Base-by-base conservation (phyloP, 1,284 basidiomycete species). In the Ceratobasidium sp. region DNA sequence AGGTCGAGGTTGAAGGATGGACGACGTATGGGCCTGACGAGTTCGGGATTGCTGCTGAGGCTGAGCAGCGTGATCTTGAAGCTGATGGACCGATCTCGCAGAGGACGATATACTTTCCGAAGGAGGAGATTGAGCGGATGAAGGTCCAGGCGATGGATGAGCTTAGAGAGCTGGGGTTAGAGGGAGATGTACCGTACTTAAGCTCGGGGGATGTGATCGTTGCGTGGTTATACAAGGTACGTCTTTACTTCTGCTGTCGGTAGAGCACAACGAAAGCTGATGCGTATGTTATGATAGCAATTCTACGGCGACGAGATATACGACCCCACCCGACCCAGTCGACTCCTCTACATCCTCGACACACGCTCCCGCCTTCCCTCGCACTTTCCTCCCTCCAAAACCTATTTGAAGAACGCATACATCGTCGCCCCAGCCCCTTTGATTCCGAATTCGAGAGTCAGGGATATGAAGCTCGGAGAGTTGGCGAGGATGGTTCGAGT, bases 201-300 rank as follows among this genome's bases (percentile, higher is more conserved):
- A 75, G 71, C 46, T 75, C 71, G 12, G 71, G 61, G 20, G 71
- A 75, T 26, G 61, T 75, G n/a, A 65, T 75, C 42, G 71, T 75
- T 54, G 71, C 71, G 15, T 75, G 71, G 71, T 38, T 75, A 15
- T 75, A 75, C 61, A 75, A 75, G 59, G 71, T 74, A 26, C 13
- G 40, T 38, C 52, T 17, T 54, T 48, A 33, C 42, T 1, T 28
- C 9, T 66, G 38, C 26, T 66, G 12, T 46, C 23, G 13, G 28
- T 12, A 15, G 23, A 26, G n/a, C n/a, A n/a, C n/a, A n/a, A n/a
- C n/a, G n/a, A n/a, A n/a, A n/a, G n/a, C n/a, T n/a, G n/a, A n/a
- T n/a, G n/a, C 40, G 56, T 5, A 71, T 61, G 17, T 20, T 3
- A 26, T 20, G 17, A 12, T 65, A 75, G 71, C 59, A 75, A 33